Percentiles rank a stretch among this genome's conserved stretches.
Conservation (phyloP, 2,329 filamentous ascomycete genomes). For the Ophiostoma piceae region DNA sequence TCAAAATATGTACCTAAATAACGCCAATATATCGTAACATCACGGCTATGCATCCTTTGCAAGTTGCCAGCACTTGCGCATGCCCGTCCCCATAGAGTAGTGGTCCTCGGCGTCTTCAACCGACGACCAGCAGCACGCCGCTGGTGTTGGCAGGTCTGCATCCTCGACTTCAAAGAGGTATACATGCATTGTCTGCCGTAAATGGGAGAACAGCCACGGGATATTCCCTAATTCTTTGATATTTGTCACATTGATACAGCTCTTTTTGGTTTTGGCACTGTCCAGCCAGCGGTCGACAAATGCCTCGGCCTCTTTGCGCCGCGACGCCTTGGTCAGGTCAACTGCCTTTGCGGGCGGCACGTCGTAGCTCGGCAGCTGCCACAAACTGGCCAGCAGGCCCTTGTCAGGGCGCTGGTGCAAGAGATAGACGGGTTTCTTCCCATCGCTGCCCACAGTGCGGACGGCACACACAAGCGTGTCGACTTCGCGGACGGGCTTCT, state of each 20-base stretch:
- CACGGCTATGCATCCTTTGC: conserved; percentile 30
- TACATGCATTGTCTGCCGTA: conserved; percentile 54
- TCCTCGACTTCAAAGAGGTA: conserved; percentile 42
- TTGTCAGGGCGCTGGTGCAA: conserved; percentile 49
- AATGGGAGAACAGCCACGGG: conserved; percentile 54
- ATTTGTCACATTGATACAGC: conserved; percentile 31
- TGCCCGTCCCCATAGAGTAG: conserved; percentile 52
- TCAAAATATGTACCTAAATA: background rate
- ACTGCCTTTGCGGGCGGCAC: background rate
- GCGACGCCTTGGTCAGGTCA: background rate
- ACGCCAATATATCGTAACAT: background rate
- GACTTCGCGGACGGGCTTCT: conserved; percentile 49
- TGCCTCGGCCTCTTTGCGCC: conserved; percentile 18
- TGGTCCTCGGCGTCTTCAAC: conserved; percentile 41
- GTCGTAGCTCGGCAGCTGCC: conserved; percentile 50
- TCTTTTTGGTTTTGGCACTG: background rate
- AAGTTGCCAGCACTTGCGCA: conserved; percentile 53
- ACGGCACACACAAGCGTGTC: conserved; percentile 52
- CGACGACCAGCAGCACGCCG: conserved; percentile 37
- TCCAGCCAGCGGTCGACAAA: conserved; percentile 14
- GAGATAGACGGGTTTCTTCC: conserved; percentile 42
- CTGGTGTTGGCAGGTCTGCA: conserved; percentile 20
- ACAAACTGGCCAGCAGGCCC: conserved; percentile 50
- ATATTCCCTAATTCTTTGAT: conserved; percentile 46
- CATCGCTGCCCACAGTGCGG: conserved; percentile 28